Evolutionary conservation across 2,329 filamentous ascomycete species (phyloP).

Genomic region (Penicillium glabrum): DNA sequence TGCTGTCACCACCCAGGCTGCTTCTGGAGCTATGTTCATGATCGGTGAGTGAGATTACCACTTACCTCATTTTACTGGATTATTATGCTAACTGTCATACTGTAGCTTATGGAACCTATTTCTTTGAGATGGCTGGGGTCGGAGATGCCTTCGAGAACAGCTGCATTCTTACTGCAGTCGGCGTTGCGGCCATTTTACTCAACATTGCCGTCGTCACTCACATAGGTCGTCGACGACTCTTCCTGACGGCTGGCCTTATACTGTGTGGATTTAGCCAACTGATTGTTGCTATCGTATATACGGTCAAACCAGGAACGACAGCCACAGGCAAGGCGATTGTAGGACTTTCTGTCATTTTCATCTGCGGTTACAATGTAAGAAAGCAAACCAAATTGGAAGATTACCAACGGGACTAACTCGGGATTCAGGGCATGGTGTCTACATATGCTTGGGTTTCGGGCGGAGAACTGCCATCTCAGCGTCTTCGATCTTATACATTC

Average conservation of each 20-base stretch:
- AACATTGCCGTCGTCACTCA: slow-evolving; percentile 56
- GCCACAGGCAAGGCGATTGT: slow-evolving; percentile 46
- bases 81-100: neutral
- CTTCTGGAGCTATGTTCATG: slow-evolving; percentile 58
- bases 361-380: slow-evolving; percentile 51
- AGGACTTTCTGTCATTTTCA: slow-evolving; percentile 54
- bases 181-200: slow-evolving; percentile 55
- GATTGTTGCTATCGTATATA: slow-evolving; percentile 55
- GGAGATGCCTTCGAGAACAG: slow-evolving; percentile 57
- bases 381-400: neutral
- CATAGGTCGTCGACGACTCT: slow-evolving; percentile 54
- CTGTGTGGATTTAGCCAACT: slow-evolving; percentile 57
- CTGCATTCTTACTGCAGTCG: slow-evolving; percentile 56
- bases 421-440: slow-evolving; percentile 47
- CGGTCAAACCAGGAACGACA: slow-evolving; percentile 38
- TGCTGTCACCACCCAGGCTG: slow-evolving; percentile 53
- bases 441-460: slow-evolving; percentile 60
- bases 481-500: slow-evolving; percentile 58
- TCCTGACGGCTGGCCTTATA: slow-evolving; percentile 53
- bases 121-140: slow-evolving; percentile 60
- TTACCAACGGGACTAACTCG: neutral
- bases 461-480: slow-evolving; percentile 58
- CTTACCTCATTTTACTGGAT: neutral
- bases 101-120: slow-evolving; percentile 58
- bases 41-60: slow-evolving; percentile 40